Evolutionary conservation across 768 basidiomycete species (phyloP), one percentile per base, ranked within the genome.

Genomic region (Pleurotus sapidus): DNA sequence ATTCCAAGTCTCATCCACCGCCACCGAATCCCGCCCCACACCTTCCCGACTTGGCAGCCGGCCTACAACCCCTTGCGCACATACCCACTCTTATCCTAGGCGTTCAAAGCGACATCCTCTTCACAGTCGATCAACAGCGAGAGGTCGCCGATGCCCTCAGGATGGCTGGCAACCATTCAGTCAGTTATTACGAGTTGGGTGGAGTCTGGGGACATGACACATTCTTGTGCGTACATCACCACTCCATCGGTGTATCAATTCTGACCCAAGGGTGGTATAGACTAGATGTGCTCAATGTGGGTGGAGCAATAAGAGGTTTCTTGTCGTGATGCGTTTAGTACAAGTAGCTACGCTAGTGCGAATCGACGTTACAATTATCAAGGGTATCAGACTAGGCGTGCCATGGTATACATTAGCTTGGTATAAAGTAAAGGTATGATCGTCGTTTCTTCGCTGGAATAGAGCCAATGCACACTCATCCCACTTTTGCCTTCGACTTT

Each of bases 201-300:
- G 95, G 96, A 7, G 95, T 98, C n/a, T 98, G 95, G 95, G 97
- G 97, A 1, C 96, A 99, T 67, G 96, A 99, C 72, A 98, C 95
- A 18, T 98, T 98, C 76, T 75, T 98, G 86, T 89, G 65, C 80
- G 88, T 83, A 1, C 18, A 6, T 51, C 59, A n/a, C 39, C 27
- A 38, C 50, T 39, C 59, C 37, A n/a, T 45, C 18, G 47, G 14
- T 11, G 12, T 24, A 14, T 7, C 5, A 55, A 55, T 46, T 39
- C 46, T 47, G 46, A 23, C 57, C 30, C 30, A 34, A 43, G 42
- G 45, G 57, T 27, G 51, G 27, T 58, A 4, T 64, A 89, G 88
- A 67, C 76, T 97, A 63, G 95, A 97, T 67, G 85, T 92, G 7
- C 76, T 88, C 59, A 95, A 93, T 64, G 93, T 98, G 0, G 94